Evolutionary conservation across 352 stramenopile species (phyloP).

Genomic region (Lagenidium sp.): DNA sequence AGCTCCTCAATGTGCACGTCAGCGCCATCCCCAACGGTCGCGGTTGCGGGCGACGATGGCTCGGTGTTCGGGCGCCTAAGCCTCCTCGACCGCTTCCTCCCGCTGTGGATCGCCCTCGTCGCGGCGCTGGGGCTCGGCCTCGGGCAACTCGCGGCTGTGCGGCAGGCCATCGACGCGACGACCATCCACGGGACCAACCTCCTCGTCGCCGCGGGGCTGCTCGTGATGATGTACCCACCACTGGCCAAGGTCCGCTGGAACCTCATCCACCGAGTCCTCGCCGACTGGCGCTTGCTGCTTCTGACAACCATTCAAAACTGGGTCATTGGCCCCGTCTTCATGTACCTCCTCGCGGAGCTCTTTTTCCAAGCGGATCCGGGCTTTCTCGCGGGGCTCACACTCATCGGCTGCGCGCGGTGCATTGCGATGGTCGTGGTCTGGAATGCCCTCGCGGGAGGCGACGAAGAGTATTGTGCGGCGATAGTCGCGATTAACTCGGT

Average conservation of each 20-base stretch:
- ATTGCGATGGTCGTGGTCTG: conserved; percentile 84
- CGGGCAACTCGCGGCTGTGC: conserved; percentile 27
- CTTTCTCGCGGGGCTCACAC: conserved; percentile 55
- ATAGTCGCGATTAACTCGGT: conserved; percentile 69
- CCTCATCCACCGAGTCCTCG: conserved; percentile 25
- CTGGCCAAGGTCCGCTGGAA: conserved; percentile 49
- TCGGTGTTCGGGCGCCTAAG: conserved; percentile 23
- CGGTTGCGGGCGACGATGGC: too few species aligned
- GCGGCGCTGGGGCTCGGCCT: conserved; percentile 28
- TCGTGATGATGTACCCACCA: conserved; percentile 60
- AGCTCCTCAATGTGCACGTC: too few species aligned
- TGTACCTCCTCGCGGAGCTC: conserved; percentile 37
- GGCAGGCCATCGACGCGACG: conserved; percentile 35
- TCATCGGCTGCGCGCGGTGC: conserved; percentile 61
- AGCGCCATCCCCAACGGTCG: too few species aligned
- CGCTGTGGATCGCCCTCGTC: conserved; percentile 50
- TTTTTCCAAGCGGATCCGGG: conserved; percentile 38
- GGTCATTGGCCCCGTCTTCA: conserved; percentile 36
- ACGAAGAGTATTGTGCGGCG: conserved; percentile 56
- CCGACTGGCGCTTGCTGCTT: conserved; percentile 36
- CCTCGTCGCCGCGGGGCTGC: conserved; percentile 33
- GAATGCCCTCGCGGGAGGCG: conserved; percentile 47
- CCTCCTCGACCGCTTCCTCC: conserved; percentile 39
- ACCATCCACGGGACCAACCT: conserved; percentile 40
- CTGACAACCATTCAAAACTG: conserved; percentile 57